Evolutionary conservation across 2,329 filamentous ascomycete species (phyloP), one percentile per base, ranked within the genome.

Genomic region (Cordyceps javanica): DNA sequence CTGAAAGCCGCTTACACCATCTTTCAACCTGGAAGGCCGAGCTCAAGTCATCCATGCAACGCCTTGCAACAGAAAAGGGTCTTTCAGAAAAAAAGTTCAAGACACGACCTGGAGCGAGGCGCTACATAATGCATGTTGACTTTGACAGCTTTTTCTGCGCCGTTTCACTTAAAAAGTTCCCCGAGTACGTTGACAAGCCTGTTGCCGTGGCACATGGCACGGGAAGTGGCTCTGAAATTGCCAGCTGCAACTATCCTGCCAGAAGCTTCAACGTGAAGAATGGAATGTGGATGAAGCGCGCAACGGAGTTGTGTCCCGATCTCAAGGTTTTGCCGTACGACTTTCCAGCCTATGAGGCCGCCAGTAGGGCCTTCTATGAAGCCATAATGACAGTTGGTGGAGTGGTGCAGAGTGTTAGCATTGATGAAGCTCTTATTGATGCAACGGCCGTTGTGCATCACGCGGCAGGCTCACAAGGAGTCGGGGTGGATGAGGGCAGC

Each of bases 141-240:
- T 99, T 99, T 70, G 95, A 99, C 73, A 94, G 91, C 71, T 99
- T 99, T 74, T 99, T 99, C 72, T 96, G 92, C 59, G 90, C 95
- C 0, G 90, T 99, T 0, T 97, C 94, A 0, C 68, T 85, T 14
- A 91, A 91, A 65, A 88, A 85, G 55, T 79, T 86, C 25, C 91
- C 93, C 0, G 85, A 95, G 21, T 87, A 83, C 60, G 76, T 79
- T 39, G 86, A 89, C 52, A 93, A 91, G 67, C 94, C 95, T 0
- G 85, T 88, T 2, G 94, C 90, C 1, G 89, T 99, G 34, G 93
- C 94, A 4, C 94, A 99, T 67, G 89, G 93, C 5, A 82, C 81
- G 45, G 93, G 93, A 0, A 84, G 83, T 25, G 91, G 90, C 0
- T 96, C 93, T 0, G 94, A 99, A 68, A 97, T 99, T 66, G 94